Evolutionary conservation across 306 rosid genomes (phyloP).

Genomic region (Rosa persica): DNA sequence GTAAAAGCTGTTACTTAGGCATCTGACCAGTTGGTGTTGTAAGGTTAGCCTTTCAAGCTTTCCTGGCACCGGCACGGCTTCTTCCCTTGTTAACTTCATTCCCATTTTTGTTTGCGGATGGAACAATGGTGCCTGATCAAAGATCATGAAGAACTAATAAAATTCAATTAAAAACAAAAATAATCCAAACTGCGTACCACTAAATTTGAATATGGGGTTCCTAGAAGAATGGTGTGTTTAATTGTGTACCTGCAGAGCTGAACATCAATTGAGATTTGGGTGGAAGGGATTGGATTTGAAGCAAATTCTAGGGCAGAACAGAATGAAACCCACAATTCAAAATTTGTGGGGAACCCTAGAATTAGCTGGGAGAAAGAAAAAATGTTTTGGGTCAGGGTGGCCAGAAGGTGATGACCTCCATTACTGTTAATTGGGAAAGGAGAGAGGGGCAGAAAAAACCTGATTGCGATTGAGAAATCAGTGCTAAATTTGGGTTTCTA

Average conservation of each 20-base stretch:
- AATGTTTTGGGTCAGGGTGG: constrained; percentile 21
- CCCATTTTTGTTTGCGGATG: constrained; percentile 60
- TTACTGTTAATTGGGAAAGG: constrained; percentile 27
- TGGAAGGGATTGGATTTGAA: not conserved
- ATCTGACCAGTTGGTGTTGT: constrained; percentile 60
- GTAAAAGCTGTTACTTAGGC: constrained; percentile 58
- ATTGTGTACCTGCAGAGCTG: constrained; percentile 16
- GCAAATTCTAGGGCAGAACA: constrained; percentile 57
- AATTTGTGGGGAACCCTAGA: constrained; percentile 53
- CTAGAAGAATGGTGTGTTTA: not conserved
- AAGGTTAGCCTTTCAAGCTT: constrained; percentile 38
- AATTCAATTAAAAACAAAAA: not conserved
- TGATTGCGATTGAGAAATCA: constrained; percentile 29
- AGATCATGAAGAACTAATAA: not conserved
- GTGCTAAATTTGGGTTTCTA: constrained; percentile 42
- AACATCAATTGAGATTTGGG: constrained; percentile 40
- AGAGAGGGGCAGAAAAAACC: constrained; percentile 25
- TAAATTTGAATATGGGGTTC: not conserved
- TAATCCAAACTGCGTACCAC: not conserved
- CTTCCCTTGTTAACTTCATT: constrained; percentile 48
- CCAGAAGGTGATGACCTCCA: constrained; percentile 28
- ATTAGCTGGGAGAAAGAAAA: constrained; percentile 11
- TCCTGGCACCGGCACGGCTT: constrained; percentile 19
- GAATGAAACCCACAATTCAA: constrained; percentile 17
- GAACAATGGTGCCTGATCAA: constrained; percentile 34